Evolutionary conservation across 257 asterid species (phyloP), one percentile per base, ranked within the genome.

Genomic region (Ilex asprella): DNA sequence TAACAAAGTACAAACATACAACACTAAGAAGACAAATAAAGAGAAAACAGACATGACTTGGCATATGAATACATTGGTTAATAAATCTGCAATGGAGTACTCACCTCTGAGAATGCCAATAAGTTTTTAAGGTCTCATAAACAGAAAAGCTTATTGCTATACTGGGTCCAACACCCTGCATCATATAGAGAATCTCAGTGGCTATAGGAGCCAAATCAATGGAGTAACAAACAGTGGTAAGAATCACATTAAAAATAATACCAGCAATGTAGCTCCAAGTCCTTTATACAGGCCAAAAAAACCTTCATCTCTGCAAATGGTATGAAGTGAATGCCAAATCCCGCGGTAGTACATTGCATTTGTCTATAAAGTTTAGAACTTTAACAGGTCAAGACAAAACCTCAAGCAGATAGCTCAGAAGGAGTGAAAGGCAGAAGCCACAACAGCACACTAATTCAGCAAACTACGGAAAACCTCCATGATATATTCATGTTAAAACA

Each of bases 141-240:
- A 86, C 96, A 1, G 98, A 78, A 70, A 88, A 91, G 73, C 95
- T 91, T 78, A 91, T 91, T 35, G 98, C 98, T 70, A 91, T 75
- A 75, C 91, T 81, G 71, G 98, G 98, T 39, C 96, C 98, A 69
- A 91, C 98, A 70, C 95, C 94, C 98, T 91, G 83, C 72, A 78
- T 58, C 69, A 59, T 69, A 64, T 54, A 60, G 8, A 67, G 10
- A 51, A 53, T 51, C 10, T 46, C 44, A 32, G 41, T 3, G 41
- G 41, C 41, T 3, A 35, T 35, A 32, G 14, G 5, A n/a, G 16
- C 31, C 30, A 51, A 13, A 65, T 44, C 56, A 46, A 12, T 5
- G 27, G 15, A 30, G 14, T 27, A 57, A 54, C 52, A 32, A 46
- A 60, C 46, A 66, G 16, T 27, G 12, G 39, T 56, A 62, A 41